These are phyloP conservation scores for Fusarium graminum DNA, from an alignment of 2,329 filamentous ascomycete genomes.

Conservation along the genomic window DNA sequence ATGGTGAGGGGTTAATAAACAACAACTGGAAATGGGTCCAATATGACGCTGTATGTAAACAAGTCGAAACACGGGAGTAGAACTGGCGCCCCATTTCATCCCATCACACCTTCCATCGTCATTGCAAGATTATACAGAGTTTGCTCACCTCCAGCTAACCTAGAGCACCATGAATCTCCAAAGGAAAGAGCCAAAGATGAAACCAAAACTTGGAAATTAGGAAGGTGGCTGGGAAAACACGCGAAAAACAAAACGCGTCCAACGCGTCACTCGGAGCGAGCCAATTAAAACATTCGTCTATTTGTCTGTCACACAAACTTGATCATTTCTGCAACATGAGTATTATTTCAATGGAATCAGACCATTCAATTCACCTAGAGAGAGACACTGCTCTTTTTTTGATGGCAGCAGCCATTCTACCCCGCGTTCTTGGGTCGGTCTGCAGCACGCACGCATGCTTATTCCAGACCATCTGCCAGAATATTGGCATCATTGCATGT, in stretches of 20 bases:
- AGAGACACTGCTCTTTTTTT: background rate
- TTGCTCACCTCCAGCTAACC: slow-evolving; percentile 24
- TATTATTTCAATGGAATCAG: slow-evolving; percentile 12
- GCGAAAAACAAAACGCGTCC: slow-evolving; percentile 30
- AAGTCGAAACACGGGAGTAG: slow-evolving; percentile 21
- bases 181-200: background rate
- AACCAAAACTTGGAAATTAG: slow-evolving; percentile 10
- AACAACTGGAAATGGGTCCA: slow-evolving; percentile 29
- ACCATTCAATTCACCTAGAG: slow-evolving; percentile 14
- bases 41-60: slow-evolving; percentile 41
- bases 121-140: slow-evolving; percentile 7
- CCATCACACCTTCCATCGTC: background rate
- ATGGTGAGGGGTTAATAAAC: slow-evolving; percentile 27
- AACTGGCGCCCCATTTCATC: background rate
- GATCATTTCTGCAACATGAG: slow-evolving; percentile 6
- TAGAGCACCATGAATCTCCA: background rate
- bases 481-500: slow-evolving; percentile 6
- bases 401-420: background rate
- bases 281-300: slow-evolving; percentile 19
- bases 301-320: slow-evolving; percentile 17
- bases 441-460: slow-evolving; percentile 21
- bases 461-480: slow-evolving; percentile 18
- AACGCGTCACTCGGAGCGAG: slow-evolving; percentile 20
- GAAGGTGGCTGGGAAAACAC: slow-evolving; percentile 22
- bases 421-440: background rate